Percentiles rank a stretch among this genome's conserved stretches.
Evolutionary conservation across 805 yeast species (phyloP).

Genomic region (Lipomyces starkeyi): DNA sequence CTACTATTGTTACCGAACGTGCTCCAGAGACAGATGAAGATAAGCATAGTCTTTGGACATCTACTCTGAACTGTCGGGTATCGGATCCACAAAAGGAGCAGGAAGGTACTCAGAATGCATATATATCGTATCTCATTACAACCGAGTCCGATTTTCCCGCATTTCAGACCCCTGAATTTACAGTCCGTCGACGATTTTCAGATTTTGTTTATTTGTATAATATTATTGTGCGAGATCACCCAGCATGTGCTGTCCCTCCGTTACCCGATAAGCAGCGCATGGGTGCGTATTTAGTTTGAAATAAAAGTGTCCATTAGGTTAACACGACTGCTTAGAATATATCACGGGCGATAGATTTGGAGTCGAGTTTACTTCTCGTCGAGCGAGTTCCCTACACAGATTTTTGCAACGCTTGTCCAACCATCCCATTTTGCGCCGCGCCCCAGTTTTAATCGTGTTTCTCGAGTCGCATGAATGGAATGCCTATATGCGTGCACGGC

Average conservation of each 20-base stretch:
- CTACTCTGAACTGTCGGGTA: slow-evolving; percentile 35
- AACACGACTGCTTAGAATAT: slow-evolving; percentile 57
- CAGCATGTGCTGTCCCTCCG: slow-evolving; percentile 89
- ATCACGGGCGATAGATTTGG: slow-evolving; percentile 93
- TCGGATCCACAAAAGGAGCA: slow-evolving; percentile 68
- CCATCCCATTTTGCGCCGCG: slow-evolving; percentile 74
- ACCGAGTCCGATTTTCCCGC: slow-evolving; percentile 68
- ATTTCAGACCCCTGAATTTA: slow-evolving; percentile 53
- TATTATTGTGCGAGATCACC: slow-evolving; percentile 75
- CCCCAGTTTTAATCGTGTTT: slow-evolving; percentile 73
- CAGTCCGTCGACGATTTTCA: slow-evolving; percentile 79
- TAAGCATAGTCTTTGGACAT: slow-evolving; percentile 30
- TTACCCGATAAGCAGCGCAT: slow-evolving; percentile 90
- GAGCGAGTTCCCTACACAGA: slow-evolving; percentile 79
- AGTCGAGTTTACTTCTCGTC: slow-evolving; percentile 77
- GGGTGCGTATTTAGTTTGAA: slow-evolving; percentile 31
- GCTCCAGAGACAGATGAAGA: slow-evolving; percentile 38
- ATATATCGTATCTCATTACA: slow-evolving; percentile 70
- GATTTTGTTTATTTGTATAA: slow-evolving; percentile 83
- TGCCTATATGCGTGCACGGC: slow-evolving; percentile 57
- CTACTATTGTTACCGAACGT: slow-evolving; percentile 35
- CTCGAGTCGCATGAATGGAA: slow-evolving; percentile 78
- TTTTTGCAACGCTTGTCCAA: slow-evolving; percentile 73
- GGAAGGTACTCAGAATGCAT: slow-evolving; percentile 74
- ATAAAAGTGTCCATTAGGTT: neutral